A percentile compares a stretch with the other conserved stretches of the same genome.
These are phyloP conservation scores for Saturnispora zaruensis DNA, from an alignment of 805 yeast species.

Conservation along the genomic window DNA sequence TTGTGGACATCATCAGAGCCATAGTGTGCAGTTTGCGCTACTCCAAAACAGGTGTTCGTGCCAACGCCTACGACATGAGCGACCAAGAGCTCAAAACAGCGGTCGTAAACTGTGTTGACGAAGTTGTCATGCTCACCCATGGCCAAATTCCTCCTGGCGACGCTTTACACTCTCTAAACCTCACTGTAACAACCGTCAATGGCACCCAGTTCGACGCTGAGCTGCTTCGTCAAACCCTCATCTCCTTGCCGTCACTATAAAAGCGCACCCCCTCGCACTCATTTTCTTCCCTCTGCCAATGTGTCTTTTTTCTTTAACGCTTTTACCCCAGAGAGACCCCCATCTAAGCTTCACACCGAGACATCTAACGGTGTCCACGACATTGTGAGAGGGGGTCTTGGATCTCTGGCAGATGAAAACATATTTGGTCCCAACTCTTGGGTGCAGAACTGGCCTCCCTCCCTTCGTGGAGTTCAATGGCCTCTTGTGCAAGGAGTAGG, in stretches of 20 bases:
- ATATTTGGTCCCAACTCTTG: constrained; percentile 6
- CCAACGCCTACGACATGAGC: neutral
- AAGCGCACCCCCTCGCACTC: neutral
- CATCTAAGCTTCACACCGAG: constrained; percentile 7
- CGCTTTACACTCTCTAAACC: neutral
- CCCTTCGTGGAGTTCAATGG: constrained; percentile 10
- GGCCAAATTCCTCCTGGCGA: neutral
- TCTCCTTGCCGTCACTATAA: neutral
- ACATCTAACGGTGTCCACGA: constrained; percentile 5
- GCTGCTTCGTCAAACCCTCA: constrained; percentile 5
- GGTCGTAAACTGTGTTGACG: neutral
- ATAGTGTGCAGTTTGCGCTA: constrained; percentile 1
- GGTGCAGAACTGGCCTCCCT: constrained; percentile 10
- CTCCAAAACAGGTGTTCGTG: neutral
- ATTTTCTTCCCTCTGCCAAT: neutral
- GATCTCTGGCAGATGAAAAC: neutral
- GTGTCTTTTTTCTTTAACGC: constrained; percentile 6
- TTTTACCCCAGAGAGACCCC: constrained; percentile 2
- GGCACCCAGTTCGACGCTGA: neutral
- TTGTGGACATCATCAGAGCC: constrained; percentile 43
- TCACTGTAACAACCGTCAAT: neutral
- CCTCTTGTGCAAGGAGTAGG: constrained; percentile 11
- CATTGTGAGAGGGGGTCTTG: constrained; percentile 5
- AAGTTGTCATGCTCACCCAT: neutral
- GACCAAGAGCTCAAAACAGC: neutral